These are phyloP conservation scores for Platanus orientalis DNA, from an alignment of 164 flowering plant genomes.

Conservation along the genomic window DNA sequence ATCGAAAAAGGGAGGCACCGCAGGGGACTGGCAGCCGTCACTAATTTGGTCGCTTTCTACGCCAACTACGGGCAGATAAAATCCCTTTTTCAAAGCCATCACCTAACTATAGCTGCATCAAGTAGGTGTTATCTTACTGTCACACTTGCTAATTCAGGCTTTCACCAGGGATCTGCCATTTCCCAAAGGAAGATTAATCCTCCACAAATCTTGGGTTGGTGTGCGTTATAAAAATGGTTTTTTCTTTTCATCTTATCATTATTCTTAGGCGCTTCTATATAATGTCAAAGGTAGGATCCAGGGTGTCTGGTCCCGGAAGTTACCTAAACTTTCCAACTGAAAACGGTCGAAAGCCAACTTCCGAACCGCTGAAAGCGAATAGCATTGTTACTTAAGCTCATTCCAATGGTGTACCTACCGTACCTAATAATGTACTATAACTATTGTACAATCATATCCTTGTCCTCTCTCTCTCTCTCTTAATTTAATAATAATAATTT, in stretches of 20 bases:
- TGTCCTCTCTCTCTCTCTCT: not conserved
- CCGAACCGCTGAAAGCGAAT: constrained; percentile 17
- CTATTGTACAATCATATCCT: not conserved
- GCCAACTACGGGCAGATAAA: not conserved
- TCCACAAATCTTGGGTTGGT: not conserved
- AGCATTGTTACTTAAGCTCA: constrained; percentile 20
- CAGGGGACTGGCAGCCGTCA: too few relatives aligned
- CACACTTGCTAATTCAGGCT: too few relatives aligned
- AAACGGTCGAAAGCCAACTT: constrained; percentile 25
- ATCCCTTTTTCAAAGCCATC: constrained; percentile 1
- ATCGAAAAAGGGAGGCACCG: too few relatives aligned
- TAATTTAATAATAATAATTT: too few relatives aligned
- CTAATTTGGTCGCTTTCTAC: too few relatives aligned
- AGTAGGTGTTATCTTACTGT: too few relatives aligned
- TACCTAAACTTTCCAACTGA: constrained; percentile 30
- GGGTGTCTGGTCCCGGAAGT: constrained; percentile 27
- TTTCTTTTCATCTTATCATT: too few relatives aligned
- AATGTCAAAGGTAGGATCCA: not conserved
- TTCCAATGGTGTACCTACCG: constrained; percentile 21
- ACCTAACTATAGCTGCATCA: too few relatives aligned
- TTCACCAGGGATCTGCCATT: too few relatives aligned
- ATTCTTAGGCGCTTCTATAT: not conserved
- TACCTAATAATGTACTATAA: constrained; percentile 11
- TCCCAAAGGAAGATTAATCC: too few relatives aligned
- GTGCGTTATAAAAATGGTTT: too few relatives aligned